phyloP scores from a whole-genome alignment of 257 asterid species.

The Rehmannia glutinosa region DNA sequence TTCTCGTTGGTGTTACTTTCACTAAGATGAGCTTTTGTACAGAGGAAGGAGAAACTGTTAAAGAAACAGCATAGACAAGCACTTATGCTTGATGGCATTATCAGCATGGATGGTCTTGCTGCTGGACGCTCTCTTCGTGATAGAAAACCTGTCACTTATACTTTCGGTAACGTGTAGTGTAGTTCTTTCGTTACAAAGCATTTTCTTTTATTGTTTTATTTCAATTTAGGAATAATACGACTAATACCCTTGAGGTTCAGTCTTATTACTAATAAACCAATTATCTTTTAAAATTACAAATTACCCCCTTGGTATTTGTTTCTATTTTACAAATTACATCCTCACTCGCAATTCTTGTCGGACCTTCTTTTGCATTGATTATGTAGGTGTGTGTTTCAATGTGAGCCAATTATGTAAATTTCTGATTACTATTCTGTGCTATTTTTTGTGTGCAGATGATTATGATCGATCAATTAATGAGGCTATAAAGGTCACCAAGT shows the following conservation, averaged over 20 bases:
- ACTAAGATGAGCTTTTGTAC: constrained; percentile 29
- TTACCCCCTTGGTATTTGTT: too few species aligned
- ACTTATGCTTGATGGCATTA: constrained; percentile 82
- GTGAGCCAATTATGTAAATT: neutral
- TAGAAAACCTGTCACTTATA: constrained; percentile 92
- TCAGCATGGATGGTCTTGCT: constrained; percentile 62
- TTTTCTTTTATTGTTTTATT: neutral
- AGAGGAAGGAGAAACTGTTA: constrained; percentile 83
- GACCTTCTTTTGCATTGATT: too few species aligned
- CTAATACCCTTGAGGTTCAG: too few species aligned
- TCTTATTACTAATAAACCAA: too few species aligned
- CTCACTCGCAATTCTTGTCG: too few species aligned
- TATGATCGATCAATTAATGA: constrained; percentile 89
- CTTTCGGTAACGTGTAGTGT: constrained; percentile 59
- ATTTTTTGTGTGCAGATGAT: constrained; percentile 60
- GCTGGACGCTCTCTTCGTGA: constrained; percentile 96
- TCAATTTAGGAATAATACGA: too few species aligned
- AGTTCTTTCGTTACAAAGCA: neutral
- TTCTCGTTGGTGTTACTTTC: constrained; percentile 11
- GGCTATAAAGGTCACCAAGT: constrained; percentile 95
- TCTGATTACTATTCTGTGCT: neutral
- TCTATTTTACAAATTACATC: too few species aligned
- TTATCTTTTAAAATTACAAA: too few species aligned
- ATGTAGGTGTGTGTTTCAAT: neutral
- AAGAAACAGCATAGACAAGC: constrained; percentile 96